Conservation (phyloP, 169 alveolate genomes). For the Plasmodium knowlesi region DNA sequence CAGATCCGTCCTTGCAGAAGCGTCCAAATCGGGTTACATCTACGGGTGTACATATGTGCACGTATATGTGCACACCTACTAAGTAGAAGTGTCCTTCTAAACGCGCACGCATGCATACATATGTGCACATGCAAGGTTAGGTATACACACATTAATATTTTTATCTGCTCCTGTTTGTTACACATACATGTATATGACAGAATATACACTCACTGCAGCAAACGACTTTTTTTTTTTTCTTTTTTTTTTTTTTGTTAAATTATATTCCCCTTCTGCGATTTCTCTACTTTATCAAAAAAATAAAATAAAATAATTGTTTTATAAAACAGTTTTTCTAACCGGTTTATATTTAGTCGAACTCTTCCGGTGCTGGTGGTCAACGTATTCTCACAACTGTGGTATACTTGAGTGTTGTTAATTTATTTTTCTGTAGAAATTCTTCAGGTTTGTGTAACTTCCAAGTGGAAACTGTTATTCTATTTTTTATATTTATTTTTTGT, state of each 20-base stretch:
- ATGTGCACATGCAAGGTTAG: not conserved
- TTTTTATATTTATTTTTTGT: not conserved
- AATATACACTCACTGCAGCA: not conserved
- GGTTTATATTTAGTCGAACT: not conserved
- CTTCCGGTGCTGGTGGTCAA: not conserved
- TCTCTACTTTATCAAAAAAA: not conserved
- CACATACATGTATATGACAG: not conserved
- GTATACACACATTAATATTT: not conserved
- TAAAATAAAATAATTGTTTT: too few species aligned
- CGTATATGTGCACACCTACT: not conserved
- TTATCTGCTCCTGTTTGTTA: not conserved
- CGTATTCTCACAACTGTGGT: not conserved
- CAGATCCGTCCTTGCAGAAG: not conserved
- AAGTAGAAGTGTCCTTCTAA: not conserved
- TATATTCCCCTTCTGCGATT: not conserved
- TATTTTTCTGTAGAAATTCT: constrained; percentile 2
- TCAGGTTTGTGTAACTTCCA: not conserved
- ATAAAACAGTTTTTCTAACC: not conserved
- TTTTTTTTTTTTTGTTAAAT: not conserved
- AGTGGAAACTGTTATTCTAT: not conserved
- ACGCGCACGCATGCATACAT: not conserved
- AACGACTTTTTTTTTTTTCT: not conserved
- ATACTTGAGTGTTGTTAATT: not conserved
- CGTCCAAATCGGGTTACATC: not conserved
- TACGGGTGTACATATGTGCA: constrained; percentile 2